Conservation (phyloP, 169 alveolate genomes). For the Plasmodium chabaudi region DNA sequence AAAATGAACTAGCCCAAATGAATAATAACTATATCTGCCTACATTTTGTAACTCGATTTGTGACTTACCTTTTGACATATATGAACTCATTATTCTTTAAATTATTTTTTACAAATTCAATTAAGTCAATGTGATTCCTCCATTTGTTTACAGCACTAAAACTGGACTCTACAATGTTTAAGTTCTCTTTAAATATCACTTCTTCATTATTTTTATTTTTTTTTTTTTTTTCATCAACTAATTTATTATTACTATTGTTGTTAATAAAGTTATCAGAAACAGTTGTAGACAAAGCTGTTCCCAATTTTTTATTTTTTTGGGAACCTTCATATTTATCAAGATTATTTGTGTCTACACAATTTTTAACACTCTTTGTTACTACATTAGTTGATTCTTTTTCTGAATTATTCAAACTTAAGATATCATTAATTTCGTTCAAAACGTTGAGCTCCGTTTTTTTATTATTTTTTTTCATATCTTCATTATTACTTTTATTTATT, state of each 20-base stretch:
- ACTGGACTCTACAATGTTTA: conserved; percentile 44
- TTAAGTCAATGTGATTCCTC: conserved; percentile 44
- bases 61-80: conserved; percentile 40
- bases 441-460: not conserved
- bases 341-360: too few relatives aligned
- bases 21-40: not conserved
- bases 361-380: too few relatives aligned
- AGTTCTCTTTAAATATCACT: not conserved
- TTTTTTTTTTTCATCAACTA: not conserved
- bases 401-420: not conserved
- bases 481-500: not conserved
- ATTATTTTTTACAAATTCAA: conserved; percentile 60
- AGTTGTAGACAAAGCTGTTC: too few relatives aligned
- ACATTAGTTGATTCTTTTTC: too few relatives aligned
- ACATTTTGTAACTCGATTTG: not conserved
- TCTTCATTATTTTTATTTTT: not conserved
- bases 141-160: conserved; percentile 41
- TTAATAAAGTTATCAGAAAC: too few relatives aligned
- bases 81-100: conserved; percentile 50
- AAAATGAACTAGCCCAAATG: not conserved
- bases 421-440: not conserved
- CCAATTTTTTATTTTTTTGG: too few relatives aligned
- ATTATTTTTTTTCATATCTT: not conserved
- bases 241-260: too few relatives aligned
- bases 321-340: too few relatives aligned